Evolutionary conservation across 768 basidiomycete genomes (phyloP).

Genomic region (Saitozyma sp.): DNA sequence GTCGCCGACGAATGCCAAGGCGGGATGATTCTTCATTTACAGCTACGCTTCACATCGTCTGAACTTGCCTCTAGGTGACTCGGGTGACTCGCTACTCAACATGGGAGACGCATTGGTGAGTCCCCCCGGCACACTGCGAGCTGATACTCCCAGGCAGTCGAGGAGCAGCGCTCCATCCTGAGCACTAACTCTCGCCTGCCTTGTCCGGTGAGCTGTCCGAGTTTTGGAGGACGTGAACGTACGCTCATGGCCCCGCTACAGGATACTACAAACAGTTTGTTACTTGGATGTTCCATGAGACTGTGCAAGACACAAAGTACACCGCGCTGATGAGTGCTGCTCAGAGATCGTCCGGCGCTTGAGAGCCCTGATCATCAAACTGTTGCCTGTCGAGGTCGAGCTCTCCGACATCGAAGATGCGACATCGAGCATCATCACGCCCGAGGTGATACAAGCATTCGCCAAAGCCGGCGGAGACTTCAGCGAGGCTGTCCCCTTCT

Average conservation of each 20-base stretch:
- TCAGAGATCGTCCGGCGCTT: conserved; percentile 79
- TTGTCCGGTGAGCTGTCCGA: conserved; percentile 36
- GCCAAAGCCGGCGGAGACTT: conserved; percentile 83
- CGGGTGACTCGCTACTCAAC: background rate
- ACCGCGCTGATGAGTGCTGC: background rate
- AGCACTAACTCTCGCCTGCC: conserved; percentile 34
- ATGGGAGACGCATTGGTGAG: conserved; percentile 48
- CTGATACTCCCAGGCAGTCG: conserved; percentile 29
- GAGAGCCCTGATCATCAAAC: conserved; percentile 68
- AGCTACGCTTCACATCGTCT: too few relatives aligned
- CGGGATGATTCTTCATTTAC: too few relatives aligned
- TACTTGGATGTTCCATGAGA: background rate
- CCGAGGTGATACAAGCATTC: conserved; percentile 70
- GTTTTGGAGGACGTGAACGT: background rate
- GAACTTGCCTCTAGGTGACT: too few relatives aligned
- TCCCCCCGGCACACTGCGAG: background rate
- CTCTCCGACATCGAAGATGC: conserved; percentile 66
- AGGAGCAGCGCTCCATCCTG: conserved; percentile 48
- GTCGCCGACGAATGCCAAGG: background rate
- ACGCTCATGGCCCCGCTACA: conserved; percentile 10
- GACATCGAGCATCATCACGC: conserved; percentile 80
- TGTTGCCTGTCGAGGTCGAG: conserved; percentile 81
- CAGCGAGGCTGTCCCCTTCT: conserved; percentile 66
- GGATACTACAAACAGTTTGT: conserved; percentile 44
- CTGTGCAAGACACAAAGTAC: background rate